Conservation (phyloP, 2,329 filamentous ascomycete genomes). For the Aspergillus quadricinctus region DNA sequence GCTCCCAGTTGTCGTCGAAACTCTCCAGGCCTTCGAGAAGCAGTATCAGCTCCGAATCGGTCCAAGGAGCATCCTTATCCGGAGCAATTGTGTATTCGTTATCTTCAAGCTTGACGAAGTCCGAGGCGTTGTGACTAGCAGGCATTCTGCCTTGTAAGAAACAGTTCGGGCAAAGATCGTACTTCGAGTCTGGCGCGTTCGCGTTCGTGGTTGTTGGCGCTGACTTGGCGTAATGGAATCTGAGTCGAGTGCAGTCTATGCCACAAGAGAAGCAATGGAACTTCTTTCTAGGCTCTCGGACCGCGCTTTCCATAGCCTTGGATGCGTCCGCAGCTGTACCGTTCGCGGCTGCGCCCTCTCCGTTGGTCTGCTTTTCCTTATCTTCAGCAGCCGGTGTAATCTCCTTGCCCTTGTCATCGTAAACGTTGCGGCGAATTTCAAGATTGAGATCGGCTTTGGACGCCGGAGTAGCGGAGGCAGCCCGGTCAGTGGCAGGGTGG, state of each 20-base stretch:
- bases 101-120: slow-evolving; percentile 88
- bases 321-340: slow-evolving; percentile 52
- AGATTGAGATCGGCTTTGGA: slow-evolving; percentile 80
- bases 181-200: slow-evolving; percentile 59
- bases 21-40: slow-evolving; percentile 86
- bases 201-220: slow-evolving; percentile 55
- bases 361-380: slow-evolving; percentile 65
- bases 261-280: slow-evolving; percentile 88
- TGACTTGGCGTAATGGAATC: slow-evolving; percentile 67
- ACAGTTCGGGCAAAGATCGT: slow-evolving; percentile 88
- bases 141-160: slow-evolving; percentile 82
- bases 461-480: slow-evolving; percentile 60
- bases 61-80: slow-evolving; percentile 85
- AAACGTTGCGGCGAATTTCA: slow-evolving; percentile 92
- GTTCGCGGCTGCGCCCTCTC: slow-evolving; percentile 69
- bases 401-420: slow-evolving; percentile 86
- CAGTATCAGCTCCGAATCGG: slow-evolving; percentile 81
- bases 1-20: slow-evolving; percentile 93
- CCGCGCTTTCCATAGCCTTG: slow-evolving; percentile 58
- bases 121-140: slow-evolving; percentile 67
- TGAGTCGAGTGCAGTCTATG: slow-evolving; percentile 74
- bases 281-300: slow-evolving; percentile 60
- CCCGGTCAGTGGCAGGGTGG: slow-evolving; percentile 64
- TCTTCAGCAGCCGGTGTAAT: slow-evolving; percentile 63
- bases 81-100: slow-evolving; percentile 72